phyloP scores from a whole-genome alignment of 805 yeast genomes.

The Lipomyces mesembrius region DNA sequence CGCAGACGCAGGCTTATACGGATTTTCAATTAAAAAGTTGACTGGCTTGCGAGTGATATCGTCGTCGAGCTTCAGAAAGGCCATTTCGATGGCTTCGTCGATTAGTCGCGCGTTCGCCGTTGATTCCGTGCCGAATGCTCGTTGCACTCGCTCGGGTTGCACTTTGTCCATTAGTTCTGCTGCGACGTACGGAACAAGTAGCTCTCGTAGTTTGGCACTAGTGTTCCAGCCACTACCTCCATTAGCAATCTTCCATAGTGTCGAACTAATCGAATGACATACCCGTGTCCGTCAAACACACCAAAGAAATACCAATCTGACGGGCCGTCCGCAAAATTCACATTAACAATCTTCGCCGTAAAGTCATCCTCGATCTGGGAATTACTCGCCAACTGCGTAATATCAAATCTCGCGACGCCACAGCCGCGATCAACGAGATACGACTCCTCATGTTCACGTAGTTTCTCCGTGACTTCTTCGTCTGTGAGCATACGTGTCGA shows the following conservation, averaged over 20 bases:
- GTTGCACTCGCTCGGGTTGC: slow-evolving; percentile 47
- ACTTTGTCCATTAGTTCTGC: slow-evolving; percentile 66
- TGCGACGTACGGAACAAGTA: slow-evolving; percentile 75
- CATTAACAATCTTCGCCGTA: slow-evolving; percentile 67
- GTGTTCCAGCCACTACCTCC: slow-evolving; percentile 81
- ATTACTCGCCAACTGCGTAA: slow-evolving; percentile 87
- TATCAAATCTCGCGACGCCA: slow-evolving; percentile 87
- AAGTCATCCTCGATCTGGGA: slow-evolving; percentile 95
- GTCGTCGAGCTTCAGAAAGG: slow-evolving; percentile 81
- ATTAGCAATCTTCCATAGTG: not conserved
- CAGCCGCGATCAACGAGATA: slow-evolving; percentile 72
- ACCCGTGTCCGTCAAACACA: slow-evolving; percentile 87
- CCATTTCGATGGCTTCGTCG: slow-evolving; percentile 78
- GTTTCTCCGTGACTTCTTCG: slow-evolving; percentile 68
- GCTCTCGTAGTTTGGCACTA: slow-evolving; percentile 79
- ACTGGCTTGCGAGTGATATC: slow-evolving; percentile 81
- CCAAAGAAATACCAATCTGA: slow-evolving; percentile 94
- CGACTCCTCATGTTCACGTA: slow-evolving; percentile 79
- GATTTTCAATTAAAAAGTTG: slow-evolving; percentile 67
- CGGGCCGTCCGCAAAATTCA: slow-evolving; percentile 48
- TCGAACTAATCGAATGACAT: not conserved
- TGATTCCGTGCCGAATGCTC: slow-evolving; percentile 48
- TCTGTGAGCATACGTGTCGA: slow-evolving; percentile 52
- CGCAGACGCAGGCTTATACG: slow-evolving; percentile 65
- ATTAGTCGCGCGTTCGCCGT: slow-evolving; percentile 52